Evolutionary conservation across 371 early-diverging fungal genomes (phyloP).

Genomic region (Syncephalastrum racemosum): DNA sequence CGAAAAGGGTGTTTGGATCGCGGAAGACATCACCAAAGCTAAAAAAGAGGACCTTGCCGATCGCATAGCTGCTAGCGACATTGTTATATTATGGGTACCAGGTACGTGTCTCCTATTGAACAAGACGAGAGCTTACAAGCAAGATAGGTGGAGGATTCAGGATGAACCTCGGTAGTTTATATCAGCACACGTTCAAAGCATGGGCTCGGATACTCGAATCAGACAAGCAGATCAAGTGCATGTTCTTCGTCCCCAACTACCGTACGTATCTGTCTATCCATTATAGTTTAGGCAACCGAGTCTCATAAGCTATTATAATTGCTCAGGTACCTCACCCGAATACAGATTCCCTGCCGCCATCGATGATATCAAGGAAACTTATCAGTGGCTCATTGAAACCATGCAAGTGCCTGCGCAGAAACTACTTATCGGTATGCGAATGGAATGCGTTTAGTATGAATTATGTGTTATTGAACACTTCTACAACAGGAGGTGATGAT

Average conservation of each 20-base stretch:
- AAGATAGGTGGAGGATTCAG: constrained; percentile 44
- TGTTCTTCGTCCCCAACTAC: constrained; percentile 38
- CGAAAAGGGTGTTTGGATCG: constrained; percentile 29
- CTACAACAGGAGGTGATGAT: constrained; percentile 33
- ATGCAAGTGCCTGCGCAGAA: constrained; percentile 21
- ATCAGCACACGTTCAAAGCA: constrained; percentile 29
- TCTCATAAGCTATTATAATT: background rate
- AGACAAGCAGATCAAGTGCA: constrained; percentile 38
- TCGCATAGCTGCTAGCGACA: constrained; percentile 28
- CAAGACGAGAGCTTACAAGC: background rate
- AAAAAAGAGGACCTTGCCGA: constrained; percentile 38
- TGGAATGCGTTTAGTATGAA: background rate
- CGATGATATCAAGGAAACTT: constrained; percentile 28
- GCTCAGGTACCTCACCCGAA: constrained; percentile 27
- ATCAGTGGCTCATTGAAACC: constrained; percentile 29
- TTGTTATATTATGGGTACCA: constrained; percentile 44
- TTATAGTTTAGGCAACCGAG: background rate
- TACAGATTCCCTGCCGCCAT: constrained; percentile 33
- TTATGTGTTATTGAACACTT: background rate
- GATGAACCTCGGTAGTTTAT: constrained; percentile 30
- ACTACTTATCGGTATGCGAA: constrained; percentile 8
- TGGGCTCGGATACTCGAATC: constrained; percentile 41
- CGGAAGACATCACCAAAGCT: constrained; percentile 27
- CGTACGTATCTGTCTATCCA: constrained; percentile 19
- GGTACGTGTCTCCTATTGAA: constrained; percentile 17